These are phyloP conservation scores for Tylopilus sp. DNA, from an alignment of 768 basidiomycete species.

Conservation along the genomic window DNA sequence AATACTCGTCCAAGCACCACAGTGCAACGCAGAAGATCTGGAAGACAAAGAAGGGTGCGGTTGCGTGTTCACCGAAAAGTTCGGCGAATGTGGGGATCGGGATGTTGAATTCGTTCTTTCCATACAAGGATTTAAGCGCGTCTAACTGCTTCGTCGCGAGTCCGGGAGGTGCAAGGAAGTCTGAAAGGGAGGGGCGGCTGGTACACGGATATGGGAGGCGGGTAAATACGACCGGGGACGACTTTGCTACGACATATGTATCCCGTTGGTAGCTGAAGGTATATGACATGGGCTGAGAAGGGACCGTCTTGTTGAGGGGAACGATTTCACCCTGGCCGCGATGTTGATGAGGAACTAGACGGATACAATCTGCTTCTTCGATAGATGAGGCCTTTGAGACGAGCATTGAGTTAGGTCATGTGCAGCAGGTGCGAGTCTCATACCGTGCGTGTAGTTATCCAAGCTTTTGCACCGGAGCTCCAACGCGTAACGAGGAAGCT, in stretches of 20 bases:
- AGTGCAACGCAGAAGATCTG: slow-evolving; percentile 97
- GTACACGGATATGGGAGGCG: slow-evolving; percentile 89
- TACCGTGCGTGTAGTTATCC: slow-evolving; percentile 78
- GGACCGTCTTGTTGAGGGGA: slow-evolving; percentile 58
- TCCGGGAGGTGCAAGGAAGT: slow-evolving; percentile 60
- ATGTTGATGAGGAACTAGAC: slow-evolving; percentile 75
- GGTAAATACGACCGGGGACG: slow-evolving; percentile 59
- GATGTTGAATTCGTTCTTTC: slow-evolving; percentile 94
- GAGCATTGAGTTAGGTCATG: slow-evolving; percentile 1
- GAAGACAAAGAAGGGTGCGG: slow-evolving; percentile 99
- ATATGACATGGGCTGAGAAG: slow-evolving; percentile 57
- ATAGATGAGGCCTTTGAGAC: slow-evolving; percentile 52
- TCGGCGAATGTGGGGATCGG: slow-evolving; percentile 93
- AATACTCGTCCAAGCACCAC: slow-evolving; percentile 98
- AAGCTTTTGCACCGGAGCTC: slow-evolving; percentile 76
- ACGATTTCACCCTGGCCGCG: slow-evolving; percentile 92
- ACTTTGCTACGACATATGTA: slow-evolving; percentile 73
- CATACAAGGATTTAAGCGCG: slow-evolving; percentile 64
- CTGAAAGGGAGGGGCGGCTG: slow-evolving; percentile 58
- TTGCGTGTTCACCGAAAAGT: slow-evolving; percentile 92
- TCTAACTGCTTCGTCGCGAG: slow-evolving; percentile 49
- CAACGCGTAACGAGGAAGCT: slow-evolving; percentile 91
- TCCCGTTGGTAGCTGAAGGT: slow-evolving; percentile 95
- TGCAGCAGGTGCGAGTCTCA: neutral
- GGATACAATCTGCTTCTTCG: slow-evolving; percentile 74